Evolutionary conservation across 352 stramenopile genomes (phyloP), one percentile per base, ranked within the genome.

Genomic region (Globisporangium megalacanthum): DNA sequence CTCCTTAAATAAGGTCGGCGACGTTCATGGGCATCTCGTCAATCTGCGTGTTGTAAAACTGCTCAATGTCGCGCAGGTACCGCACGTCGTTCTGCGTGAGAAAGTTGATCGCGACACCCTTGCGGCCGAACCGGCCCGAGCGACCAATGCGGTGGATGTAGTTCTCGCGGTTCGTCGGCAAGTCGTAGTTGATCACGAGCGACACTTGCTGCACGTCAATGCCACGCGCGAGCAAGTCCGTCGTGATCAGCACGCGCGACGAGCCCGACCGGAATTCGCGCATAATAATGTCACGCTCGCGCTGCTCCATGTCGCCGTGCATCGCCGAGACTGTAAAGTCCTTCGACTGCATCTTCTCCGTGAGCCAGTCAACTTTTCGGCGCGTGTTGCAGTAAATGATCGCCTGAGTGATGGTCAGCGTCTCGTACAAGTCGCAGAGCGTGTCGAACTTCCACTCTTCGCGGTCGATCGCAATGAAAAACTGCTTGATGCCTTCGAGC

Each of bases 61-160:
- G 83, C 83, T 99, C 97, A 73, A 99, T 99, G 83, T 99, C 97
- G 75, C 94, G 89, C 63, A 99, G 79, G 80, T 99, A 99, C 82
- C 94, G 89, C 66, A 98, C 94, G 79, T 99, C 97, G 66, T 94
- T 97, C 73, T 98, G 84, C 59, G 96, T 98, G 66, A 99, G 76
- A 77, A 99, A 99, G 92, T 99, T 99, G 83, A 99, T 99, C 58
- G 97, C 97, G 52, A 99, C 97, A 92, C 98, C 98, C 89, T 99
- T 99, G 87, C 97, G 90, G 75, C 98, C 98, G 77, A 99, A 99
- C 88, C 98, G 96, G 75, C 98, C 98, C 59, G 91, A 98, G 75
- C 98, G 96, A 92, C 98, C 98, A 77, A 99, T 99, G 88, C 97
- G 95, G 78, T 99, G 97, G 64, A 99, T 99, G 87, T 99, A 99